These are phyloP conservation scores for Echinochloa phyllopogon DNA, from an alignment of 176 grass and related monocot genomes.

Conservation along the genomic window DNA sequence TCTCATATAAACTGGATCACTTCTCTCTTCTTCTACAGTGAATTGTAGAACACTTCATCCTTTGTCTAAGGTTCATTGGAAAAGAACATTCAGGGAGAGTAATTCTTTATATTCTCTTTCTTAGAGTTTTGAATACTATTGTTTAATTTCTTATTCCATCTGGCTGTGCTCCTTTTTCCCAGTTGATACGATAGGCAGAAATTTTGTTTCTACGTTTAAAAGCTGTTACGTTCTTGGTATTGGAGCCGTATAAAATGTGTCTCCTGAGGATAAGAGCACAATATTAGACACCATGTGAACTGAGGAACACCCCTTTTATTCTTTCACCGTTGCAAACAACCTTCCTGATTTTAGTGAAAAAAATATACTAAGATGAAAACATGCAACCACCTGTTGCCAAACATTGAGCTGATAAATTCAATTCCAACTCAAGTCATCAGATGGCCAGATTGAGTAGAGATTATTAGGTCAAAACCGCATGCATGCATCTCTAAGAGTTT, in stretches of 20 bases:
- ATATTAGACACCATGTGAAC: not conserved
- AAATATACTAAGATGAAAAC: not conserved
- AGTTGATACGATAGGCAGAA: not conserved
- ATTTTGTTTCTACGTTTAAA: not conserved
- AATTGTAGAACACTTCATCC: not conserved
- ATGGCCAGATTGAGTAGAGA: not conserved
- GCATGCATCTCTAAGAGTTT: not conserved
- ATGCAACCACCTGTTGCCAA: slow-evolving; percentile 8
- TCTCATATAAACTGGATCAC: not conserved
- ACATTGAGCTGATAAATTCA: not conserved
- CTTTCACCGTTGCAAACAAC: not conserved
- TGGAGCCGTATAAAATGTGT: not conserved
- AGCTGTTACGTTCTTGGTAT: not conserved
- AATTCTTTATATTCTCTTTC: not conserved
- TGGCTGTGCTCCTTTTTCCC: not conserved
- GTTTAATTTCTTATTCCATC: not conserved
- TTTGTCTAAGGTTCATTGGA: not conserved
- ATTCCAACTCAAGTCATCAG: not conserved
- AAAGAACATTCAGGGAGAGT: not conserved
- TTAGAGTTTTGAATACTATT: not conserved
- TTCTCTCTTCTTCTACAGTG: not conserved
- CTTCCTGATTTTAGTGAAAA: not conserved
- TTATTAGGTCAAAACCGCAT: not conserved
- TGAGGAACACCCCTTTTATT: not conserved
- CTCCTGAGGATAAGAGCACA: slow-evolving; percentile 23